Base-by-base conservation (phyloP, 768 basidiomycete genomes). In the Agaricus subrufescens region DNA sequence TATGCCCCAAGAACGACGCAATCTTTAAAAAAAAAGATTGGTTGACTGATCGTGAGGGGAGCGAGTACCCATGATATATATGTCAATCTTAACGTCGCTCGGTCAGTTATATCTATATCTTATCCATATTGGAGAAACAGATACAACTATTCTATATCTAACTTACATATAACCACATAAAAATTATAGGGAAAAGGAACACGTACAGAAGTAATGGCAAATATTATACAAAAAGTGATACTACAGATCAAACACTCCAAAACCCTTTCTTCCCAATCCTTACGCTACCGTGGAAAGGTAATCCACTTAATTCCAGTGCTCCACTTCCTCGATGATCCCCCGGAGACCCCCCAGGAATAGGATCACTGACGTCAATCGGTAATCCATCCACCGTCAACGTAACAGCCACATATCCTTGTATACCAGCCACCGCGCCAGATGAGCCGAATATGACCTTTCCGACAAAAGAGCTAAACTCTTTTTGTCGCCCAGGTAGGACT, bases 401-500 rank as follows among this genome's bases (percentile, higher is more conserved):
- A 1, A 91, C 87, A 30, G 82, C 82, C 1, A 84, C 84, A 12
- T 74, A 73, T 8, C 89, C 89, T 42, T 77, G 66, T 8, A 91
- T 74, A 4, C 89, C 89, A 4, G 89, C 89, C 1, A 82, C 61
- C 0, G 89, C 89, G 1, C 88, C 87, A 19, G 77, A 70, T 1
- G 76, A 61, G 19, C 81, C 79, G 61, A 89, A 91, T 5, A 91
- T 76, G n/a, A 90, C 81, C 84, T 94, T 93, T 60, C 78, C 71
- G 14, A 93, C 81, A 58, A 94, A 94, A 52, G 77, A 75, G 58
- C 86, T 83, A 60, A 94, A 91, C 63, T 87, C 81, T 58, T 77
- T 82, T 67, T 91, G 80, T 43, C 91, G 79, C 5, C 91, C 89
- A 0, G 90, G 89, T 0, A 94, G 72, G 9, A 93, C 87, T 55